Base-by-base conservation (phyloP, 2,329 filamentous ascomycete species). In the Exutisphaerella laricina region DNA sequence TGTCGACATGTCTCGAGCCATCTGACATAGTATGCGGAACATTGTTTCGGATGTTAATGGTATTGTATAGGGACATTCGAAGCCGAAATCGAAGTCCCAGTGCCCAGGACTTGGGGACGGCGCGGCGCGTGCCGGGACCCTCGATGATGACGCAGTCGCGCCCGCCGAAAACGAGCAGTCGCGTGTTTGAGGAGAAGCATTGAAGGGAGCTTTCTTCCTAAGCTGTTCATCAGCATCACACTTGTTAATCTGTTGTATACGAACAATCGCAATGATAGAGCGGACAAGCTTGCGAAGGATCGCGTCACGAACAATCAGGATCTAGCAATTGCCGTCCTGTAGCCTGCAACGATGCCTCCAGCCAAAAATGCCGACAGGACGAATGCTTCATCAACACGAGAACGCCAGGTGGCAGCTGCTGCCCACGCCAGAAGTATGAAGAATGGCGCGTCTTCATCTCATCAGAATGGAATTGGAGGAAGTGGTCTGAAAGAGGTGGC, bases 401-500 rank as follows among this genome's bases (percentile, higher is more conserved):
- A 71, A 55, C 68, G 68, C 57, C 65, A 67, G 33, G 50, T 58
- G 23, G 60, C 66, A 37, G 59, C 60, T 26, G 60, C 60, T 17
- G 62, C 64, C 13, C 65, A 69, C 43, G 57, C 58, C 34, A 55
- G 61, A 39, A 64, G 58, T 41, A 62, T 62, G 35, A 67, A 67
- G 44, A 50, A 47, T 12, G 49, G 37, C 12, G 37, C 46, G 7
- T 44, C n/a, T n/a, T n/a, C 49, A 18, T 45, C 48, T 8, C 42
- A 12, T 21, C 34, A 42, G 34, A 53, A 52, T 44, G 49, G 46
- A 21, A 50, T 50, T 20, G 58, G 58, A 0, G 53, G 53, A 21
- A 59, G 55, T 28, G 46, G 47, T 20, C 33, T 58, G 41, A 57
- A 56, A 42, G 58, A 58, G 34, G 23, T 59, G 23, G 51, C 57